phyloP scores from a whole-genome alignment of 371 early-diverging fungal genomes.

The Apophysomyces trapeziformis region DNA sequence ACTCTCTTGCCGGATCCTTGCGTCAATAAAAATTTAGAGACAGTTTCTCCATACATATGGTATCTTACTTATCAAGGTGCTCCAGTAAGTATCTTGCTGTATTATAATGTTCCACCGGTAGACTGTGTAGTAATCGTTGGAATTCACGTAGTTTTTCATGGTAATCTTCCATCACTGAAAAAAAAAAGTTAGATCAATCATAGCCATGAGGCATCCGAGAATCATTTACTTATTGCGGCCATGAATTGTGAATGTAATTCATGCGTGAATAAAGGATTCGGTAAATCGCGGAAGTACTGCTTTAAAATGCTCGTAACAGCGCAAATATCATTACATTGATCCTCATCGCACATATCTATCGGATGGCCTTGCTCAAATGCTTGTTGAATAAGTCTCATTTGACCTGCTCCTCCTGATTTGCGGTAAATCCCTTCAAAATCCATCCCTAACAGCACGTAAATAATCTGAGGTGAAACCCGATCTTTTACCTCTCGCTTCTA shows the following conservation, averaged over 20 bases:
- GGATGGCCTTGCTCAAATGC: constrained; percentile 52
- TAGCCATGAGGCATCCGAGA: neutral
- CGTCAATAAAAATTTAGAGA: neutral
- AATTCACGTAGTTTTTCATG: constrained; percentile 16
- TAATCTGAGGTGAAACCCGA: too few relatives aligned
- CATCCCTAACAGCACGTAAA: constrained; percentile 28
- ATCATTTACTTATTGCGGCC: constrained; percentile 55
- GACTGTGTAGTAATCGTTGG: constrained; percentile 32
- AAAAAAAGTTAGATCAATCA: constrained; percentile 44
- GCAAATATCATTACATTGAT: constrained; percentile 65
- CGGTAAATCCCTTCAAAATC: constrained; percentile 84
- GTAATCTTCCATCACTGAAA: constrained; percentile 55
- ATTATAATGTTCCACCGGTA: constrained; percentile 48
- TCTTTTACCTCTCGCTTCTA: constrained; percentile 60
- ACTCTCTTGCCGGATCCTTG: constrained; percentile 57
- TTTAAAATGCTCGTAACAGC: constrained; percentile 90
- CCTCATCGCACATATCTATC: constrained; percentile 51
- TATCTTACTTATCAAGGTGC: constrained; percentile 39
- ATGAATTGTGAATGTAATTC: constrained; percentile 79
- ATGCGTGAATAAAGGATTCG: constrained; percentile 88
- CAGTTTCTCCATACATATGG: constrained; percentile 7
- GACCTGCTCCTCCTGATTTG: constrained; percentile 84
- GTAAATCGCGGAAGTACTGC: constrained; percentile 91
- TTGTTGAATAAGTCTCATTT: constrained; percentile 69
- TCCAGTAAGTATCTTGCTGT: constrained; percentile 46